Evolutionary conservation across 495 filamentous ascomycete species (phyloP), one percentile per base, ranked within the genome.

Genomic region (Aspergillus steynii): DNA sequence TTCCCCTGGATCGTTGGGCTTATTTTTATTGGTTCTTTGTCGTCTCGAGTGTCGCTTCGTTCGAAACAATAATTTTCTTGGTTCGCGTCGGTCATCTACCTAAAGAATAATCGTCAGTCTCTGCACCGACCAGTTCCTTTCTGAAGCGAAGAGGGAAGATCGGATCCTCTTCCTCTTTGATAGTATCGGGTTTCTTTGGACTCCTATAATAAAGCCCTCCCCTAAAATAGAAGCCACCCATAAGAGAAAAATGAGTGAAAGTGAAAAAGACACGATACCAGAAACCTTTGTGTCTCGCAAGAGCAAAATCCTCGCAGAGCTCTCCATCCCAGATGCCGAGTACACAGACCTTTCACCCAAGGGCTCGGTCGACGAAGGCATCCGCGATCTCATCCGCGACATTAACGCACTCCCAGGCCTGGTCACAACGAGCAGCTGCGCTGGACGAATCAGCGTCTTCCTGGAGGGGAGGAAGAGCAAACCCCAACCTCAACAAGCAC

Each of bases 381-480:
- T 97, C 56, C 81, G 85, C n/a, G 79, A 84, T 15, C 74, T 97
- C 56, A 90, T 98, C 51, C 78, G 77, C 49, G 85, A 86, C 59
- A 85, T 97, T 66, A 97, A 97, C 74, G 72, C 65, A 1, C 50
- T 83, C n/a, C 82, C 85, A 8, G 89, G 88, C 34, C 77, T 92
- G 29, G 92, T 94, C 29, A 97, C 92, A 6, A 97, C 93, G 12
- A 96, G 93, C 72, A 96, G 90, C 70, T 97, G 93, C 68, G 86
- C 92, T 10, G 93, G 93, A 42, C 79, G 93, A 31, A 83, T 93
- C 32, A 91, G 87, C 63, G 89, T 97, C 15, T 97, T 94, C 73
- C 74, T 93, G 1, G 94, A 97, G 76, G 93, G 92, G 5, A 71
- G 75, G 29, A 89, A 85, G 71, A 79, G 75, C 37, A 42, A 42